A percentile compares a stretch with the other conserved stretches of the same genome.
Conservation (phyloP, 2,329 filamentous ascomycete species). For the Sphaerulina vaccinii region DNA sequence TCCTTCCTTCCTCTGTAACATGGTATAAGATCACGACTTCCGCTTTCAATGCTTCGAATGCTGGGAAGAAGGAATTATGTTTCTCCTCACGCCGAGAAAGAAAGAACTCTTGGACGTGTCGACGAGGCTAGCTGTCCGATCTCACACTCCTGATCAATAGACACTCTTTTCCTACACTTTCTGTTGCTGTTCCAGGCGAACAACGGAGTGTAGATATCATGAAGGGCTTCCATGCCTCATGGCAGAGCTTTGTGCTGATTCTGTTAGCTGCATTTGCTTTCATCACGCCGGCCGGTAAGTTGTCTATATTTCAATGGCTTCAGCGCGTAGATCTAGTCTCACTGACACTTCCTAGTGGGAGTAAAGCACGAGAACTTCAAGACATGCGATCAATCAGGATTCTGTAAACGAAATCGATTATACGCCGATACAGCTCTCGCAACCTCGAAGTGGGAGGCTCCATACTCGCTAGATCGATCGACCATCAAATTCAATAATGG, state of each 20-base stretch:
- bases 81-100: too few species aligned
- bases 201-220: conserved; percentile 20
- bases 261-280: conserved; percentile 60
- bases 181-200: conserved; percentile 10
- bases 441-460: conserved; percentile 70
- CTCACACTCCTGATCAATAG: not conserved
- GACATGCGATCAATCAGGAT: conserved; percentile 90
- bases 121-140: too few species aligned
- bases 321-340: not conserved
- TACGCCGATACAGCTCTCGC: conserved; percentile 75
- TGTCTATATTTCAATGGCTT: not conserved
- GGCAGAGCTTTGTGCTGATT: conserved; percentile 64
- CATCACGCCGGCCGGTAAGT: conserved; percentile 64
- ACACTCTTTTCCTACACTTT: too few species aligned
- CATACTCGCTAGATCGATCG: conserved; percentile 72
- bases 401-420: conserved; percentile 91
- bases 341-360: conserved; percentile 53
- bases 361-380: conserved; percentile 99
- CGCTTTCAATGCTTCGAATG: too few species aligned
- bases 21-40: too few species aligned
- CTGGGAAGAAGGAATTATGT: too few species aligned
- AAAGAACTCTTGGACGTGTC: too few species aligned
- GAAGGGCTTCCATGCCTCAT: conserved; percentile 41
- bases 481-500: conserved; percentile 76
- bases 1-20: too few species aligned